phyloP scores from a whole-genome alignment of 2,329 filamentous ascomycete species.

The Fusarium solani-melongenae region DNA sequence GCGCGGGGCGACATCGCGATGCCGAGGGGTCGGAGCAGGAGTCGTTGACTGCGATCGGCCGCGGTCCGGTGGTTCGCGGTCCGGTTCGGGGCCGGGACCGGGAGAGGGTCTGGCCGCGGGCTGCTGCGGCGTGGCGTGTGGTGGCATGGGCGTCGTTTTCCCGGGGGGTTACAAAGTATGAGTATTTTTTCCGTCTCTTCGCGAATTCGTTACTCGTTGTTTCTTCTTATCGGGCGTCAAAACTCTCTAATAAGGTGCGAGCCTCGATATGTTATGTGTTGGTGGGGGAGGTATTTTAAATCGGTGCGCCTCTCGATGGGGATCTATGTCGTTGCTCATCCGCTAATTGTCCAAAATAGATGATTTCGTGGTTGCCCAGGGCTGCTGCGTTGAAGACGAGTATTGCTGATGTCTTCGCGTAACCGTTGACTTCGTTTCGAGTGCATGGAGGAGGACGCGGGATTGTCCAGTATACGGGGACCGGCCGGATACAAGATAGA shows the following conservation, averaged over 20 bases:
- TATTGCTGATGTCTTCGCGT: constrained; percentile 27
- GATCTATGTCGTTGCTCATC: constrained; percentile 9
- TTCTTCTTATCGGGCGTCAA: constrained; percentile 20
- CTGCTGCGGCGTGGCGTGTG: constrained; percentile 26
- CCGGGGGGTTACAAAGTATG: not conserved
- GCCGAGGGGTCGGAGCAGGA: constrained; percentile 1
- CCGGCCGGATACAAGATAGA: constrained; percentile 28
- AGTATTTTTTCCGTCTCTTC: constrained; percentile 2
- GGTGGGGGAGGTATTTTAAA: not conserved
- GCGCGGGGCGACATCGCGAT: constrained; percentile 39
- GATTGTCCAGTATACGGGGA: constrained; percentile 30
- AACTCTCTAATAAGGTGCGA: constrained; percentile 41
- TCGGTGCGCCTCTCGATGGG: not conserved
- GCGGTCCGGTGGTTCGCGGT: constrained; percentile 13
- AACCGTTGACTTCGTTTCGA: constrained; percentile 33
- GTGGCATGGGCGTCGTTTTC: constrained; percentile 33
- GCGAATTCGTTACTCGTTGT: constrained; percentile 5
- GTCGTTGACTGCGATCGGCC: constrained; percentile 13
- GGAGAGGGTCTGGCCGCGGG: constrained; percentile 22
- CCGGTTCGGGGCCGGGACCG: constrained; percentile 23
- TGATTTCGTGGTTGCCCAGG: not conserved
- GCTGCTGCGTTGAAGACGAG: constrained; percentile 6
- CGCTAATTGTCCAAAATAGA: constrained; percentile 4
- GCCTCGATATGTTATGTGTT: constrained; percentile 10
- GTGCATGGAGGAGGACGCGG: constrained; percentile 26